Percentiles rank a stretch among this genome's conserved stretches.
Evolutionary conservation across 2,329 filamentous ascomycete genomes (phyloP).

Genomic region (Botrytis galanthina): DNA sequence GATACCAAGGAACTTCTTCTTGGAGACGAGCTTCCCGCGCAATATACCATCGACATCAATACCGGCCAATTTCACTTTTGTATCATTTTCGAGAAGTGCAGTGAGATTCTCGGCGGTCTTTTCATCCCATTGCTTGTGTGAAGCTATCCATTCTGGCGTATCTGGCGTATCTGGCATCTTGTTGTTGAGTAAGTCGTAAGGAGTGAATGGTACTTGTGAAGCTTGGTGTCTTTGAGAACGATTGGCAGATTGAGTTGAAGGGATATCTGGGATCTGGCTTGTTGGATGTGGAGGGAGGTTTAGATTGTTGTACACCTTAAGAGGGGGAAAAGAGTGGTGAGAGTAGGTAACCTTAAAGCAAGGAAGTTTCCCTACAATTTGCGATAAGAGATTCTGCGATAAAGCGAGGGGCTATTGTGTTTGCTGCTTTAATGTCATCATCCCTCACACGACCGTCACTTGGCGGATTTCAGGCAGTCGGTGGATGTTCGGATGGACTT

Average conservation of each 20-base stretch:
- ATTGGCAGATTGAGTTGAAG: background rate
- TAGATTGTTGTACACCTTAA: background rate
- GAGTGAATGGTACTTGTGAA: background rate
- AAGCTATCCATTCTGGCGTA: conserved; percentile 18
- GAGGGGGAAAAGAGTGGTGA: background rate
- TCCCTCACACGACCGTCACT: background rate
- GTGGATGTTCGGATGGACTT: background rate
- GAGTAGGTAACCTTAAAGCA: background rate
- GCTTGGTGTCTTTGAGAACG: background rate
- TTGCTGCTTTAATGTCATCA: background rate
- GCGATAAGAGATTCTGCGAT: conserved; percentile 10
- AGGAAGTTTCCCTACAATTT: background rate
- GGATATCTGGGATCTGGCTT: background rate
- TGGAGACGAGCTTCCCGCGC: conserved; percentile 86
- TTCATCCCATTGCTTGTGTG: conserved; percentile 28
- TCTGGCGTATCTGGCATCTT: conserved; percentile 18
- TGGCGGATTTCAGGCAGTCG: accelerated
- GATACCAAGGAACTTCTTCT: conserved; percentile 87
- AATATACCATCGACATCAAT: conserved; percentile 84
- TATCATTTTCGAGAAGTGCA: conserved; percentile 66
- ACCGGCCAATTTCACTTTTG: conserved; percentile 81
- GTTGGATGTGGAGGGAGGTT: background rate
- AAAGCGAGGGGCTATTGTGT: background rate
- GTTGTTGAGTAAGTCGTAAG: background rate
- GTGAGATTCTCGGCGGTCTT: conserved; percentile 65